A percentile compares a stretch with the other conserved stretches of the same genome.
phyloP scores from a whole-genome alignment of 192 early-diverging fungal genomes.

The Linnemannia hyalina region DNA sequence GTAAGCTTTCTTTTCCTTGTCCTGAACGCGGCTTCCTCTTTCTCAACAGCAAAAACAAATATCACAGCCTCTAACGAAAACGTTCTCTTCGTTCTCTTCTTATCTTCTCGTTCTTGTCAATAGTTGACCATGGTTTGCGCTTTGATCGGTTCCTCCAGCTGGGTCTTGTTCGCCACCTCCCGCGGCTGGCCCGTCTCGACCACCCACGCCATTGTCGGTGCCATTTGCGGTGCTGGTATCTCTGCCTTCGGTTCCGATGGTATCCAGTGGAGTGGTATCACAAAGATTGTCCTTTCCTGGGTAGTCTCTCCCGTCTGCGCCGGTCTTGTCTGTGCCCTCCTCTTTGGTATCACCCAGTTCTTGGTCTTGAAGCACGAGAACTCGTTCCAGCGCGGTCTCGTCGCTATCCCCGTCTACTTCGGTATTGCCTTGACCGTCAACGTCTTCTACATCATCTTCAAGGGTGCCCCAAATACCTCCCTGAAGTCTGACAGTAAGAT shows the following conservation, averaged over 20 bases:
- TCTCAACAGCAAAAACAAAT: too few species aligned
- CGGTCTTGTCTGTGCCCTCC: slow-evolving; percentile 72
- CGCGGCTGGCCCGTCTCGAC: slow-evolving; percentile 81
- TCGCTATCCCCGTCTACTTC: slow-evolving; percentile 79
- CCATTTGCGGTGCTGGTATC: slow-evolving; percentile 80
- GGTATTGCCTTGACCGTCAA: slow-evolving; percentile 73
- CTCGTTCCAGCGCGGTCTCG: slow-evolving; percentile 75
- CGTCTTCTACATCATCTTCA: slow-evolving; percentile 80
- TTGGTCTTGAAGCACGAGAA: slow-evolving; percentile 72
- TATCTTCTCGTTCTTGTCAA: slow-evolving; percentile 49
- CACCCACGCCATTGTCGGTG: slow-evolving; percentile 88
- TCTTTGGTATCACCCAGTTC: slow-evolving; percentile 76
- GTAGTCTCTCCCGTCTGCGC: slow-evolving; percentile 79
- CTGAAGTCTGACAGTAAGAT: slow-evolving; percentile 48
- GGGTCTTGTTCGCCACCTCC: slow-evolving; percentile 80
- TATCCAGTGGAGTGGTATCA: slow-evolving; percentile 71
- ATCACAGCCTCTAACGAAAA: too few species aligned
- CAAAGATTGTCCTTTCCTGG: slow-evolving; percentile 80
- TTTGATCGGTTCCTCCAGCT: slow-evolving; percentile 77
- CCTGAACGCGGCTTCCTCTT: not conserved
- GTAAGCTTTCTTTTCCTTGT: not conserved
- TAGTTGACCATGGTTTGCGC: slow-evolving; percentile 86
- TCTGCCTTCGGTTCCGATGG: slow-evolving; percentile 73
- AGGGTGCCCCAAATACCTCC: slow-evolving; percentile 70
- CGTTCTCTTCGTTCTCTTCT: not conserved